Conservation (phyloP, 2,329 filamentous ascomycete genomes). For the Botrytis byssoidea region DNA sequence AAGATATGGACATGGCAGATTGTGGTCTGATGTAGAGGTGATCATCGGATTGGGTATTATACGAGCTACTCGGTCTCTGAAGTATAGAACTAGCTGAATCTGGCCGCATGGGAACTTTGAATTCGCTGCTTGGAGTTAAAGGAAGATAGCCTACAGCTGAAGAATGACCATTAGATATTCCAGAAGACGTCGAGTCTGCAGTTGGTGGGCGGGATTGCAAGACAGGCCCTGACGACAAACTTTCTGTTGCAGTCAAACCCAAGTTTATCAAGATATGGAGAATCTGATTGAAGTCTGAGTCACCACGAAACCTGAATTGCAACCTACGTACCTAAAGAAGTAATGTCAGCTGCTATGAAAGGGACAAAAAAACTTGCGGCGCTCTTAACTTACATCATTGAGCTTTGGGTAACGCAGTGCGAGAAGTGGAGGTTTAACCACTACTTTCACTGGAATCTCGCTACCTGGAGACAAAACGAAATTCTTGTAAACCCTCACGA, state of each 20-base stretch:
- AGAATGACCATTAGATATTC: not conserved
- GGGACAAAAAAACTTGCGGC: not conserved
- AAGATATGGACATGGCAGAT: slow-evolving; percentile 20
- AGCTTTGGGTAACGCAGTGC: slow-evolving; percentile 40
- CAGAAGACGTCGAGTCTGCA: not conserved
- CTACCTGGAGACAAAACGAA: slow-evolving; percentile 25
- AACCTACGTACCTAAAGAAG: slow-evolving; percentile 43
- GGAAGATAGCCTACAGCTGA: not conserved
- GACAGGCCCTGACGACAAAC: slow-evolving; percentile 14
- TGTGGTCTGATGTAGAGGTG: slow-evolving; percentile 10
- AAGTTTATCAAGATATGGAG: slow-evolving; percentile 36
- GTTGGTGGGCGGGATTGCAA: slow-evolving; percentile 11
- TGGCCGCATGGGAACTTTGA: slow-evolving; percentile 29
- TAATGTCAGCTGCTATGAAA: not conserved
- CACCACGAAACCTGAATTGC: slow-evolving; percentile 45
- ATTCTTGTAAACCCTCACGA: slow-evolving; percentile 28
- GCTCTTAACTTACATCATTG: slow-evolving; percentile 30
- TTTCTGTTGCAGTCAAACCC: slow-evolving; percentile 39
- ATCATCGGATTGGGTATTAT: slow-evolving; percentile 1
- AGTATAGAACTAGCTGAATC: slow-evolving; percentile 21
- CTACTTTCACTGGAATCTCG: slow-evolving; percentile 38
- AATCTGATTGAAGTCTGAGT: slow-evolving; percentile 39
- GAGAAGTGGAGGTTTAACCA: slow-evolving; percentile 38
- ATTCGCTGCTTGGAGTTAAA: slow-evolving; percentile 20
- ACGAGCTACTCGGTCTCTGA: slow-evolving; percentile 12